Percentiles rank a stretch among this genome's conserved stretches.
Conservation (phyloP, 441 rosid genomes). For the Gossypium lobatum region DNA sequence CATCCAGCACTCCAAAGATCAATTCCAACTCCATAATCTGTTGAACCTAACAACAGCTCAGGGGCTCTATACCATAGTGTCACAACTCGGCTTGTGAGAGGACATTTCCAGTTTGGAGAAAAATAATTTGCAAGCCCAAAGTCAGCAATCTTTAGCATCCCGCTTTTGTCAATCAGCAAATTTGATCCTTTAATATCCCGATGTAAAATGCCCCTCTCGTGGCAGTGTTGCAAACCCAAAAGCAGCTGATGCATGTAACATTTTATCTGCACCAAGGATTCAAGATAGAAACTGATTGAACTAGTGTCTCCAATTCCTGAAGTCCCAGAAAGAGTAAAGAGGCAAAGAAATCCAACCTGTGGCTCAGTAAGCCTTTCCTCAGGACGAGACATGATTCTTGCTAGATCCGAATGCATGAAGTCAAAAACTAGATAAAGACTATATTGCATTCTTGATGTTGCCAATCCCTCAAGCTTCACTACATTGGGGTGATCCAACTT, state of each 20-base stretch:
- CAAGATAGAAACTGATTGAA: slow-evolving; percentile 5
- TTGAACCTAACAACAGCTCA: slow-evolving; percentile 63
- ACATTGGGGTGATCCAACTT: slow-evolving; percentile 79
- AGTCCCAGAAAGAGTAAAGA: not conserved
- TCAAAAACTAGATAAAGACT: slow-evolving; percentile 72
- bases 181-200: slow-evolving; percentile 55
- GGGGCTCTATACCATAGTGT: slow-evolving; percentile 89
- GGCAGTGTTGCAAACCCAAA: slow-evolving; percentile 53
- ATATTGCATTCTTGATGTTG: slow-evolving; percentile 56
- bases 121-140: slow-evolving; percentile 53
- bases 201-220: slow-evolving; percentile 48
- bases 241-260: slow-evolving; percentile 55
- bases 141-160: slow-evolving; percentile 50
- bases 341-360: slow-evolving; percentile 24
- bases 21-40: slow-evolving; percentile 61
- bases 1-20: slow-evolving; percentile 91
- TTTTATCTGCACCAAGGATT: slow-evolving; percentile 38
- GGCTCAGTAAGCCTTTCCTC: slow-evolving; percentile 41
- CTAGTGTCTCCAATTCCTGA: not conserved
- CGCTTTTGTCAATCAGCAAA: slow-evolving; percentile 42
- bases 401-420: slow-evolving; percentile 60
- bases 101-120: slow-evolving; percentile 33
- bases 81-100: slow-evolving; percentile 74
- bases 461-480: slow-evolving; percentile 67
- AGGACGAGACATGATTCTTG: slow-evolving; percentile 34